A percentile compares a stretch with the other conserved stretches of the same genome.
These are phyloP conservation scores for Metschnikowia amazonensis DNA, from an alignment of 805 yeast species.

Conservation along the genomic window DNA sequence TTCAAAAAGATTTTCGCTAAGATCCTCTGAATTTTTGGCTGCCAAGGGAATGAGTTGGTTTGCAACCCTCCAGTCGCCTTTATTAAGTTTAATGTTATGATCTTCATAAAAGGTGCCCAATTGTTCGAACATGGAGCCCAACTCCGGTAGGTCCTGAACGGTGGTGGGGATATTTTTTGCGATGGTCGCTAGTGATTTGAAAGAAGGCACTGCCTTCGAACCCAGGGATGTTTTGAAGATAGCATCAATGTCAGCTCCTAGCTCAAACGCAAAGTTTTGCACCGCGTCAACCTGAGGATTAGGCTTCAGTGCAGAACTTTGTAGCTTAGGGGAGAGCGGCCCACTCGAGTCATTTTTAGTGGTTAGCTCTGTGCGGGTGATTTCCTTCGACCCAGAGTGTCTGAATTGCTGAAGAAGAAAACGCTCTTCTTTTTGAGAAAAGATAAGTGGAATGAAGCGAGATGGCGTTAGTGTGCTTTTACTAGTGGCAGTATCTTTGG, in stretches of 20 bases:
- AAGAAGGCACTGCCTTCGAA: background rate
- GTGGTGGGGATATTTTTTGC: constrained; percentile 21
- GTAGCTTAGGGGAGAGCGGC: background rate
- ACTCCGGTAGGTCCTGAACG: constrained; percentile 27
- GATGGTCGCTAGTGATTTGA: constrained; percentile 16
- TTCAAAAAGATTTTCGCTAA: constrained; percentile 2
- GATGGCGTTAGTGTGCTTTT: background rate
- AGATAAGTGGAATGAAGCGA: constrained; percentile 1
- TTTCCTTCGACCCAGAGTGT: background rate
- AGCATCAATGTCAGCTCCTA: constrained; percentile 21
- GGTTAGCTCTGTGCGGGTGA: background rate
- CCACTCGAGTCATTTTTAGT: background rate
- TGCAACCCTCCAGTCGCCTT: constrained; percentile 2
- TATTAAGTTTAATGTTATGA: constrained; percentile 8
- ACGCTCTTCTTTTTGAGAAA: background rate
- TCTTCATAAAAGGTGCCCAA: constrained; percentile 8
- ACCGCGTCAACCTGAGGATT: constrained; percentile 13
- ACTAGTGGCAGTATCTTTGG: background rate
- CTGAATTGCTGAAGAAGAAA: background rate
- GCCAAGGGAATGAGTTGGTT: background rate
- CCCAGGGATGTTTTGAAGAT: background rate
- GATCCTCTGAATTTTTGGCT: background rate
- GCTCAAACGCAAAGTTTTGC: constrained; percentile 28
- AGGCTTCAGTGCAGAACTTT: background rate
- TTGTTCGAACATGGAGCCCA: constrained; percentile 39